phyloP scores from a whole-genome alignment of 2,329 filamentous ascomycete species.

The Emergomyces pasteurianus region DNA sequence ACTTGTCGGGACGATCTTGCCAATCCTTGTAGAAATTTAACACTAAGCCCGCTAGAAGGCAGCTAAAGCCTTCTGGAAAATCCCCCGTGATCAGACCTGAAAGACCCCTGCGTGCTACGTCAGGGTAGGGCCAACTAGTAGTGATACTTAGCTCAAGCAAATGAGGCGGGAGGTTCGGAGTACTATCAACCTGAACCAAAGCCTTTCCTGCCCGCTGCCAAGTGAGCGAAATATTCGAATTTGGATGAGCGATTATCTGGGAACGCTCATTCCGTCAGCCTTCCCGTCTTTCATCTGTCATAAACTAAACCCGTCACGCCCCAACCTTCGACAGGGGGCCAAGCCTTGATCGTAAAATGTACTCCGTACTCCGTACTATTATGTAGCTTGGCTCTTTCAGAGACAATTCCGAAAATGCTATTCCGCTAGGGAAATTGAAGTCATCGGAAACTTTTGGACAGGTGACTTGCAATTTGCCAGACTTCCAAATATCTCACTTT shows the following conservation, averaged over 20 bases:
- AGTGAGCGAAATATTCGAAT: not conserved
- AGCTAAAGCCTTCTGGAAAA: not conserved
- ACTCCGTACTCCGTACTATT: no score
- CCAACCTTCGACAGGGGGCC: not conserved
- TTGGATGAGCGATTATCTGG: not conserved
- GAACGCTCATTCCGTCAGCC: not conserved
- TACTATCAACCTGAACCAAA: not conserved
- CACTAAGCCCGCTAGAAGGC: not conserved
- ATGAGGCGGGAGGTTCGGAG: not conserved
- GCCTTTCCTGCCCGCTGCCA: not conserved
- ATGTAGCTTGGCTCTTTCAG: no score
- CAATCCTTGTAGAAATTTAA: not conserved
- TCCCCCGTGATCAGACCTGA: not conserved
- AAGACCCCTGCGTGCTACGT: not conserved
- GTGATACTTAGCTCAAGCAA: no score
- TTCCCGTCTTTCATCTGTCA: not conserved
- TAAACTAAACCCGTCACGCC: not conserved
- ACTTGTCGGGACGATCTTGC: not conserved
- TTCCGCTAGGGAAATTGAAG: not conserved
- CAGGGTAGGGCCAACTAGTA: no score
- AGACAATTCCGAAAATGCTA: no score
- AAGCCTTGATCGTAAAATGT: not conserved
- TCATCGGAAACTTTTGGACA: not conserved
- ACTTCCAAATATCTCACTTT: not conserved
- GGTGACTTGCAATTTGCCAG: not conserved